Percentiles rank a stretch among this genome's conserved stretches.
Conservation (phyloP, 176 grass and related monocot genomes). For the Aegilops tauschii region DNA sequence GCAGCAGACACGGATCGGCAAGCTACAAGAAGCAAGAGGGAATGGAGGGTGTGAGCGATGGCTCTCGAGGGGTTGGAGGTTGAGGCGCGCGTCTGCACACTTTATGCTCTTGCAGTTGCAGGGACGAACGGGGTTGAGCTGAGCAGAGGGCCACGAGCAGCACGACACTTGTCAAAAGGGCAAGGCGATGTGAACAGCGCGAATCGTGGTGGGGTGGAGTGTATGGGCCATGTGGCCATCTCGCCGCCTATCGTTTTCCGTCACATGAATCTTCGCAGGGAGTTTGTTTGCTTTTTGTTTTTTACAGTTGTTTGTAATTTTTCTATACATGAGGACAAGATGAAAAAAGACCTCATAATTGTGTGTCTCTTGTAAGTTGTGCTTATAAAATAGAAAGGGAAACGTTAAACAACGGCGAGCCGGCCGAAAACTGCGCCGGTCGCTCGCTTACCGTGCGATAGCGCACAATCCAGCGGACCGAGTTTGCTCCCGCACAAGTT, state of each 20-base stretch:
- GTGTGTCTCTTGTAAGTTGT: background rate
- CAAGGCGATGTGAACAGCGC: background rate
- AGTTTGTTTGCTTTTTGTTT: background rate
- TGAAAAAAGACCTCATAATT: background rate
- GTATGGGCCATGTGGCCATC: background rate
- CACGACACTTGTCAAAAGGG: conserved; percentile 24
- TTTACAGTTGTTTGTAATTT: too few relatives aligned
- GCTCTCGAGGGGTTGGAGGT: conserved; percentile 3
- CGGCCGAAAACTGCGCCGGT: too few relatives aligned
- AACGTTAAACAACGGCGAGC: too few relatives aligned
- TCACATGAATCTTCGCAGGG: conserved; percentile 36
- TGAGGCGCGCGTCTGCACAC: conserved; percentile 19
- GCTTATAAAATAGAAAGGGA: background rate
- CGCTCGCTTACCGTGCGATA: too few relatives aligned
- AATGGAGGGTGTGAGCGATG: background rate
- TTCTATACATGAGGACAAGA: too few relatives aligned
- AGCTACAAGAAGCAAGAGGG: conserved; percentile 20
- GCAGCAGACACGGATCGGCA: background rate
- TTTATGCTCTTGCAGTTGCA: conserved; percentile 17
- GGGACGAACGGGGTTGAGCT: conserved; percentile 10
- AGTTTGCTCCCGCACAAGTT: too few relatives aligned
- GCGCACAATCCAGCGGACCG: too few relatives aligned
- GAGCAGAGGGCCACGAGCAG: conserved; percentile 2
- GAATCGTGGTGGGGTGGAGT: background rate
- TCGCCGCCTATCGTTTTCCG: conserved; percentile 34